phyloP scores from a whole-genome alignment of 306 rosid species.

The Vigna hirtella region DNA sequence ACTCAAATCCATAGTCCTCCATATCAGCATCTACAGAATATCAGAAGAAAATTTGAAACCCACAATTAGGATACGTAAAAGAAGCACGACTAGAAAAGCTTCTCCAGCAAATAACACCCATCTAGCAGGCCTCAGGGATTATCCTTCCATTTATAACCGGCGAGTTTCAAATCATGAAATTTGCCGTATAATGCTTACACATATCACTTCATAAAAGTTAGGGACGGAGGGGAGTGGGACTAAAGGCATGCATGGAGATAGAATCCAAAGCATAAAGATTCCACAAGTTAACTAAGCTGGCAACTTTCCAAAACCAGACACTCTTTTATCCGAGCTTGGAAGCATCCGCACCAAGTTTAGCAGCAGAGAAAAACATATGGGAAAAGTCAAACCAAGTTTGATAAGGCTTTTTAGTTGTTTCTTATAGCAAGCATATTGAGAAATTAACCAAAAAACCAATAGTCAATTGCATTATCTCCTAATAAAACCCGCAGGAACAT shows the following conservation, averaged over 20 bases:
- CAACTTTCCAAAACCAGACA: slow-evolving; percentile 6
- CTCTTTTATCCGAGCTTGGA: background rate
- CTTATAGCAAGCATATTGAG: background rate
- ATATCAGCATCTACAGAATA: slow-evolving; percentile 87
- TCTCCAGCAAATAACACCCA: slow-evolving; percentile 20
- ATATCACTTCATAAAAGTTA: slow-evolving; percentile 13
- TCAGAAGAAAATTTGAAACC: slow-evolving; percentile 27
- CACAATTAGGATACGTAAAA: background rate
- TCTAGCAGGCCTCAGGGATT: slow-evolving; percentile 1
- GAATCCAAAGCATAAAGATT: slow-evolving; percentile 9
- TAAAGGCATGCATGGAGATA: background rate
- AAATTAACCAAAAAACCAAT: slow-evolving; percentile 10
- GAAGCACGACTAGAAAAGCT: slow-evolving; percentile 30
- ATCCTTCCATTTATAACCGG: background rate
- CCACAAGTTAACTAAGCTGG: slow-evolving; percentile 10
- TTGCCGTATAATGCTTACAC: background rate
- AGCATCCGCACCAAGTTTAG: background rate
- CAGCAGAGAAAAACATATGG: slow-evolving; percentile 18
- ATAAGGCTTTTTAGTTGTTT: background rate
- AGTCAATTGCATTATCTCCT: slow-evolving; percentile 34
- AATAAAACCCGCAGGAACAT: slow-evolving; percentile 3
- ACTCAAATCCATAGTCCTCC: slow-evolving; percentile 98
- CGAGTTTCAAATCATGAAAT: slow-evolving; percentile 33
- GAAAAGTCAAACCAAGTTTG: background rate
- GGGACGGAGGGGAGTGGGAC: background rate